phyloP scores from a whole-genome alignment of 2,329 filamentous ascomycete genomes.

The Diaporthe eres region DNA sequence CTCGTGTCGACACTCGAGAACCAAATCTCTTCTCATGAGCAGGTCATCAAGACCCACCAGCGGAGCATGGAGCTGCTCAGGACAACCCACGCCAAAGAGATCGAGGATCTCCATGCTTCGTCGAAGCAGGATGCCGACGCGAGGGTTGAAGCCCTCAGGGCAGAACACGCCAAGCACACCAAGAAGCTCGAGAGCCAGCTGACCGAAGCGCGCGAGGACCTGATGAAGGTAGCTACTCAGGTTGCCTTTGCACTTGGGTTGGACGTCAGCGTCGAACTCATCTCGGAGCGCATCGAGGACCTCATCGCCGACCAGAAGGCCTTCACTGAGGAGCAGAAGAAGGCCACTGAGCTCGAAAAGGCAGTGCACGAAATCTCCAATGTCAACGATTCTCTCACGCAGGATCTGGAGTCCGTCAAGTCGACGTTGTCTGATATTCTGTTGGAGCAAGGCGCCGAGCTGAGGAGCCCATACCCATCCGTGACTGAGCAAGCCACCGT shows the following conservation, averaged over 20 bases:
- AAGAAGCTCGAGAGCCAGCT: slow-evolving; percentile 73
- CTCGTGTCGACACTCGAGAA: slow-evolving; percentile 68
- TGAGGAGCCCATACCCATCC: slow-evolving; percentile 60
- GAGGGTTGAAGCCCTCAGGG: slow-evolving; percentile 70
- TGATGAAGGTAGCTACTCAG: slow-evolving; percentile 74
- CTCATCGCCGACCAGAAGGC: slow-evolving; percentile 72
- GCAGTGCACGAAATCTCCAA: slow-evolving; percentile 68
- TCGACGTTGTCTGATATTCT: slow-evolving; percentile 67
- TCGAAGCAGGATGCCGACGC: slow-evolving; percentile 69
- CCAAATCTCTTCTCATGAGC: slow-evolving; percentile 72
- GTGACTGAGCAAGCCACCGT: slow-evolving; percentile 70
- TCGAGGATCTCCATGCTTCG: slow-evolving; percentile 59
- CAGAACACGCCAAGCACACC: slow-evolving; percentile 71
- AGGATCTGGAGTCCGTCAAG: slow-evolving; percentile 74
- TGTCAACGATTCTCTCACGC: slow-evolving; percentile 72
- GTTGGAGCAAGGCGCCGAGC: slow-evolving; percentile 61
- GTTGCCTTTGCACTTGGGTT: slow-evolving; percentile 73
- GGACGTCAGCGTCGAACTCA: slow-evolving; percentile 76
- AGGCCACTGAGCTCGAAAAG: slow-evolving; percentile 68
- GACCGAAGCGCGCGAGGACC: slow-evolving; percentile 74
- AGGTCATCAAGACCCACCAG: slow-evolving; percentile 68
- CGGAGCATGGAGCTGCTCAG: slow-evolving; percentile 65
- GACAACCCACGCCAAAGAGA: slow-evolving; percentile 60
- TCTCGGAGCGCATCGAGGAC: slow-evolving; percentile 73
- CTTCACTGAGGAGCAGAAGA: slow-evolving; percentile 70